phyloP scores from a whole-genome alignment of 2,329 filamentous ascomycete species.

The Claviceps purpurea region DNA sequence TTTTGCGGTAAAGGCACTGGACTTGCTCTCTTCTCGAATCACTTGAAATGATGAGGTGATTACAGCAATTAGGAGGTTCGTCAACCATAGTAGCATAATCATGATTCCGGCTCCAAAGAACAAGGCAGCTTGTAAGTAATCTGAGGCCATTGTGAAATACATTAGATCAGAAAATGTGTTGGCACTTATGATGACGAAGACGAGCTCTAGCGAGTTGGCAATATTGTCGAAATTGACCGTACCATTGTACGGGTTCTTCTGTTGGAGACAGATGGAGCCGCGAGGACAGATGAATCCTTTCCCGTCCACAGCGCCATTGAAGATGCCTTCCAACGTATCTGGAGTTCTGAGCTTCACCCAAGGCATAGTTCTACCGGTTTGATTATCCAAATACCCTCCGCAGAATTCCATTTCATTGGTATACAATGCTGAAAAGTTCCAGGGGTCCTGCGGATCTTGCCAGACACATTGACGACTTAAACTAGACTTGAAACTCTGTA shows the following conservation, averaged over 20 bases:
- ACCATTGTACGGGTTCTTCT: slow-evolving; percentile 62
- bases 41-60: slow-evolving; percentile 98
- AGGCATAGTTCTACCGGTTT: slow-evolving; percentile 42
- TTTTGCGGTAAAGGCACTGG: slow-evolving; percentile 79
- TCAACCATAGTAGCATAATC: slow-evolving; percentile 91
- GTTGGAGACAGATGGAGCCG: slow-evolving; percentile 72
- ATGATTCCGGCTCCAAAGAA: slow-evolving; percentile 67
- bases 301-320: slow-evolving; percentile 34
- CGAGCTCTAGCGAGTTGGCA: slow-evolving; percentile 75
- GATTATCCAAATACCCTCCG: slow-evolving; percentile 61
- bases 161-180: slow-evolving; percentile 94
- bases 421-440: slow-evolving; percentile 40
- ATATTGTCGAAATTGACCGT: slow-evolving; percentile 96
- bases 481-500: slow-evolving; percentile 90
- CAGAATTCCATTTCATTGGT: slow-evolving; percentile 64
- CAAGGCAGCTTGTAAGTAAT: slow-evolving; percentile 74
- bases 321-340: slow-evolving; percentile 31
- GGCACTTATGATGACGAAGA: slow-evolving; percentile 96
- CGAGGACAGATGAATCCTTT: slow-evolving; percentile 86
- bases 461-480: slow-evolving; percentile 66
- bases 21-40: slow-evolving; percentile 89
- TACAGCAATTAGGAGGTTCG: slow-evolving; percentile 87
- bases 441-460: slow-evolving; percentile 50
- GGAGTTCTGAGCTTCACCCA: slow-evolving; percentile 44
- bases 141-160: slow-evolving; percentile 84